Base-by-base conservation (phyloP, 495 filamentous ascomycete genomes). In the Monascus purpureus region DNA sequence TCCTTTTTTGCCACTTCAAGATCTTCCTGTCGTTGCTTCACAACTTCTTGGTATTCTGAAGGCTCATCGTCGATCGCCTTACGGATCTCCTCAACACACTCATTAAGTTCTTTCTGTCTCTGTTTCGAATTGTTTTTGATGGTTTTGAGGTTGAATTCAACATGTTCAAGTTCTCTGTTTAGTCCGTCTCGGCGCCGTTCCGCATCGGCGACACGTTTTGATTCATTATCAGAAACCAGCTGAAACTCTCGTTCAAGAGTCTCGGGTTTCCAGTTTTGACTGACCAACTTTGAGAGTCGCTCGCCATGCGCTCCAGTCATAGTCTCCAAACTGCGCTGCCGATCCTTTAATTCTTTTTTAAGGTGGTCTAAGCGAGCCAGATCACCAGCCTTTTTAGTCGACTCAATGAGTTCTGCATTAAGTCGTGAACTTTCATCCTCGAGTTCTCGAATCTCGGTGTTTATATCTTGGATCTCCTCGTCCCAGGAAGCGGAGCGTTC, bases 361-460 rank as follows among this genome's bases (percentile, higher is more conserved):
- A 82, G 61, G 41, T 82, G 68, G 29, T 86, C 80, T 5, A 96
- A 60, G 32, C 75, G 72, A 23, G 88, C 92, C 19, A 83, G 62
- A 28, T 85, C 82, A 2, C 73, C 67, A 18, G 82, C 84, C 39
- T 82, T 72, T 36, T 75, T 70, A 0, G 81, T 90, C 37, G 74
- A 81, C 39, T 87, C 75, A 20, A 83, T 64, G 14, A 95, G 68
- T 43, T 96, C 86, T 3, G 65, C 55, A 18, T 77, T 77, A 16
- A 94, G 61, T 39, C 59, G 69, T 20, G 75, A 70, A 29, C 65
- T 71, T 37, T 76, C 70, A 17, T 72, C 70, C 38, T 95, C 81
- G 3, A 92, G 51, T 9, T 59, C 53, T 29, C 72, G 70, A 5
- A 90, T 65, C 29, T 74, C 61, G 11, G 54, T 45, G 24, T 82